Evolutionary conservation across 441 rosid genomes (phyloP).

Genomic region (Mallotus repandus): DNA sequence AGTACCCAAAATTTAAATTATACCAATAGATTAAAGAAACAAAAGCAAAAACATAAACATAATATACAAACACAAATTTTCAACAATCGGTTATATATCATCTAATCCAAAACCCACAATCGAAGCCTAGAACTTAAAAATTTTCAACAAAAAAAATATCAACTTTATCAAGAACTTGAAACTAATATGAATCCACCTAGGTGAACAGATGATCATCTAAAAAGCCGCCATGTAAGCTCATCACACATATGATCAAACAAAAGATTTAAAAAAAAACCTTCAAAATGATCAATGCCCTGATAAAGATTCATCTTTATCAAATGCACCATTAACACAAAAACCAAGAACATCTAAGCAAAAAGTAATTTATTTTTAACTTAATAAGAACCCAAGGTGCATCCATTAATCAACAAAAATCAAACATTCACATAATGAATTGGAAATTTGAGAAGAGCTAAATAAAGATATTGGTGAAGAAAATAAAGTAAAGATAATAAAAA

Average conservation of each 20-base stretch:
- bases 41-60: neutral
- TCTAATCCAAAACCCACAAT: conserved; percentile 6
- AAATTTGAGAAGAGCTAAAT: conserved; percentile 2
- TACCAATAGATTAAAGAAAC: neutral
- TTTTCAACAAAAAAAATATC: conserved; percentile 1
- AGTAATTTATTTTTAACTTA: neutral
- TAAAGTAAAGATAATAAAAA: neutral
- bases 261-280: neutral
- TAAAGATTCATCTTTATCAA: conserved; percentile 20
- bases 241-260: neutral
- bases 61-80: too few relatives aligned
- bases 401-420: neutral
- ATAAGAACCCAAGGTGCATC: conserved; percentile 5
- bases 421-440: conserved; percentile 14
- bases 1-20: neutral
- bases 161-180: conserved; percentile 3
- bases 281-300: conserved; percentile 19
- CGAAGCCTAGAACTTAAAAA: conserved; percentile 15
- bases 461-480: neutral
- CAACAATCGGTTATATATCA: neutral
- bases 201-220: conserved; percentile 25
- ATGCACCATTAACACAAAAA: conserved; percentile 25
- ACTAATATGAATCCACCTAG: conserved; percentile 11
- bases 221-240: conserved; percentile 10
- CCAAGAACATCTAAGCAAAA: neutral